Percentiles rank a stretch among this genome's conserved stretches.
phyloP scores from a whole-genome alignment of 208 protist species.

The Crithidia thermophila region DNA sequence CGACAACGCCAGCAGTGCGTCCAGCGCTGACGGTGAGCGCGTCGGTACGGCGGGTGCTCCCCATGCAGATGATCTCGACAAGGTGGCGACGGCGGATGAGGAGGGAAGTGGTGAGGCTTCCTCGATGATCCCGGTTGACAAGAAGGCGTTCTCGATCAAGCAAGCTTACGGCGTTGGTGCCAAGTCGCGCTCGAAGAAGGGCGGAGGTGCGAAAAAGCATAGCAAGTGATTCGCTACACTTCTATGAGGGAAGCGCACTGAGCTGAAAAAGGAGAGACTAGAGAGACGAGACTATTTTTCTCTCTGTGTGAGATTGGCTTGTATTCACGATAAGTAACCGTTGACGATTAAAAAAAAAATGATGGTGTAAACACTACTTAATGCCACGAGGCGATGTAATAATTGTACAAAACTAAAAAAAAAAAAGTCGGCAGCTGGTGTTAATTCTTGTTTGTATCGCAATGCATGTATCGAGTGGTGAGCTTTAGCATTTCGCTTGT shows the following conservation, averaged over 20 bases:
- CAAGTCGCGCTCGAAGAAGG: constrained; percentile 13
- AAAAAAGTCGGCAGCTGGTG: constrained; percentile 2
- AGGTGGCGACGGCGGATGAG: not conserved
- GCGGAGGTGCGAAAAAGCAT: not conserved
- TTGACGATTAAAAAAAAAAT: not conserved
- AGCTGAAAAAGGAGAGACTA: not conserved
- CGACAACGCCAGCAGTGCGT: not conserved
- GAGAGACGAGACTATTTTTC: not conserved
- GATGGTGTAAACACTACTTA: no score
- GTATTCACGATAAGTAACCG: no score
- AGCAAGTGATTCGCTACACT: not conserved
- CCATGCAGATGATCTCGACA: no score
- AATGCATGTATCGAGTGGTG: no score
- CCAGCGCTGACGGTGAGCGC: no score
- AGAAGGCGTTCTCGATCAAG: constrained; percentile 27
- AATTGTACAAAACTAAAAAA: not conserved
- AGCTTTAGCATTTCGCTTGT: no score
- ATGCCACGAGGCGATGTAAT: no score
- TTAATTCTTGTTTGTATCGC: constrained; percentile 19
- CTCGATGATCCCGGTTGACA: constrained; percentile 10
- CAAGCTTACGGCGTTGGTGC: constrained; percentile 30
- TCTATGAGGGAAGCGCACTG: not conserved
- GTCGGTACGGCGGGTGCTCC: no score
- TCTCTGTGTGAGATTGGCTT: no score
- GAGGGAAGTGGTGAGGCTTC: not conserved